A percentile compares a stretch with the other conserved stretches of the same genome.
Evolutionary conservation across 441 rosid species (phyloP).

Genomic region (Populus hybrid): DNA sequence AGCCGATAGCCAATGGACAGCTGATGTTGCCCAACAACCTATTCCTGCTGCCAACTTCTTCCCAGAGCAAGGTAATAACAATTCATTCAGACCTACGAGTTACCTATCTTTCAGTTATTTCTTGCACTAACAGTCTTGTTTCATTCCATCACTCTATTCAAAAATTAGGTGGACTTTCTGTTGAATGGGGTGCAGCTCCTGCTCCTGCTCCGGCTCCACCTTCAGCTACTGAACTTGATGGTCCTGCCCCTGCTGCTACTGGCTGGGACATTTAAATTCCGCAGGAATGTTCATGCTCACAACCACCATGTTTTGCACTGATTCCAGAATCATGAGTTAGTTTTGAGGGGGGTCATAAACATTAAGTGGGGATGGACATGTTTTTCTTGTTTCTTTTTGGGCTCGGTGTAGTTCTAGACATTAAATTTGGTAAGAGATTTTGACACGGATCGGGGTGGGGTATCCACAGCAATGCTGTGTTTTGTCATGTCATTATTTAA

Average conservation of each 20-base stretch:
- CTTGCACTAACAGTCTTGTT: neutral
- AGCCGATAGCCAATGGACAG: slow-evolving; percentile 51
- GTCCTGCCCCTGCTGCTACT: slow-evolving; percentile 3
- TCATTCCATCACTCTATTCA: neutral
- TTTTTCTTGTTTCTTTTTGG: slow-evolving; percentile 2
- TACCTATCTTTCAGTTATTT: neutral
- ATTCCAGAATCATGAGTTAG: neutral
- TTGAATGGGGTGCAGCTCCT: slow-evolving; percentile 44
- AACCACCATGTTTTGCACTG: neutral
- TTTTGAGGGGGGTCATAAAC: neutral
- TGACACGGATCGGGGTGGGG: neutral
- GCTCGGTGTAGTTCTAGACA: slow-evolving; percentile 20
- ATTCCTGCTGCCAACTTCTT: slow-evolving; percentile 37
- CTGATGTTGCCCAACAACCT: slow-evolving; percentile 44
- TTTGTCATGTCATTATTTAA: neutral
- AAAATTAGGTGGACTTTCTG: neutral
- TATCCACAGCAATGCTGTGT: neutral
- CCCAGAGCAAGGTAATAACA: slow-evolving; percentile 33
- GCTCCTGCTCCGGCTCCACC: no score
- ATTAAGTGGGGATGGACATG: neutral
- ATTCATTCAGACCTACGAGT: slow-evolving; percentile 5
- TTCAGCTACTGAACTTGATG: slow-evolving; percentile 1
- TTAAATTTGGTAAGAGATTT: slow-evolving; percentile 13
- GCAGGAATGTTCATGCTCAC: neutral
- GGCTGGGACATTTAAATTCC: slow-evolving; percentile 40